phyloP scores from a whole-genome alignment of 768 basidiomycete genomes.

The Inosperma sp. region DNA sequence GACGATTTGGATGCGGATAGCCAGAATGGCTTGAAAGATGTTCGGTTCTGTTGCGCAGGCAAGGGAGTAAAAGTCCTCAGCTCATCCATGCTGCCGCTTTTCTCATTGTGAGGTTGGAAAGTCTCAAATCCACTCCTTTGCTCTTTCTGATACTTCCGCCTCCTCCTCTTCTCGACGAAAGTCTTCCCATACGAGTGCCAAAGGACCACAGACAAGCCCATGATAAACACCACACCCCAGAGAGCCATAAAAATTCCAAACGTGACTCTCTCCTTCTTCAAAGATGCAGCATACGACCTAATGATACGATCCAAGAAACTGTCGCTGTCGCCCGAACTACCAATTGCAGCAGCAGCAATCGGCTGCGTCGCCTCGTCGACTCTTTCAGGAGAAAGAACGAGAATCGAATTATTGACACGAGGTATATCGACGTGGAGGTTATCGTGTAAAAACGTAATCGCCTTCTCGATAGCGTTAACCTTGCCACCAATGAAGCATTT shows the following conservation, averaged over 20 bases:
- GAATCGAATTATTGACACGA: slow-evolving; percentile 64
- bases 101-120: slow-evolving; percentile 33
- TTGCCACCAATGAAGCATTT: slow-evolving; percentile 90
- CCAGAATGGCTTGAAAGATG: slow-evolving; percentile 34
- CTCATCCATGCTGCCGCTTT: slow-evolving; percentile 1
- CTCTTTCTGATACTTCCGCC: slow-evolving; percentile 47
- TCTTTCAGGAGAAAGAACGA: slow-evolving; percentile 67
- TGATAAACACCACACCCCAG: slow-evolving; percentile 79
- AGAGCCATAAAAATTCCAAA: slow-evolving; percentile 78
- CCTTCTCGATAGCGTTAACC: slow-evolving; percentile 79
- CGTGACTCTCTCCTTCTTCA: slow-evolving; percentile 80
- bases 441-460: slow-evolving; percentile 86
- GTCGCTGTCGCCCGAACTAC: slow-evolving; percentile 45
- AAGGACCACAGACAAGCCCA: slow-evolving; percentile 65
- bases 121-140: slow-evolving; percentile 47
- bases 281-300: slow-evolving; percentile 60
- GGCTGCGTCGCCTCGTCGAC: slow-evolving; percentile 75
- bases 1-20: slow-evolving; percentile 20
- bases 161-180: slow-evolving; percentile 43
- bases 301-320: slow-evolving; percentile 74
- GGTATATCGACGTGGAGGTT: slow-evolving; percentile 82
- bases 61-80: slow-evolving; percentile 42
- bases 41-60: slow-evolving; percentile 38
- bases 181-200: slow-evolving; percentile 64
- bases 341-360: slow-evolving; percentile 79